Evolutionary conservation across 257 asterid genomes (phyloP).

Genomic region (Gentiana straminea): DNA sequence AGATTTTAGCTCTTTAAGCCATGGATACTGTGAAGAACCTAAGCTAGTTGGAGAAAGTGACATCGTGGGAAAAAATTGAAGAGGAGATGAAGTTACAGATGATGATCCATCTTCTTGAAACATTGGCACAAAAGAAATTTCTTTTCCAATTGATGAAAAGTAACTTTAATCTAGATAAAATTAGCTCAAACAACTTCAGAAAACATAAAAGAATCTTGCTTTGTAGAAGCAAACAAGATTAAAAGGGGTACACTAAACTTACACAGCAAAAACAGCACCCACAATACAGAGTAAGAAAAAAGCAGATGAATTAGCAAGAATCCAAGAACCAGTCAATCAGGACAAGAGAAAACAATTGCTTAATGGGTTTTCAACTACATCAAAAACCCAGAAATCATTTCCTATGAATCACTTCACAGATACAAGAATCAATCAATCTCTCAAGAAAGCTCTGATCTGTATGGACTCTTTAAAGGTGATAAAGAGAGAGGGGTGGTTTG

Average conservation of each 20-base stretch:
- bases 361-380: conserved; percentile 21
- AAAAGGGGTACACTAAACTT: background rate
- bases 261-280: too few relatives aligned
- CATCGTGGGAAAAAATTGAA: conserved; percentile 50
- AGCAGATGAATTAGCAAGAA: conserved; percentile 12
- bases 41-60: conserved; percentile 37
- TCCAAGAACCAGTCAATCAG: conserved; percentile 22
- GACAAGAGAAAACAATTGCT: conserved; percentile 16
- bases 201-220: background rate
- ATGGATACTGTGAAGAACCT: conserved; percentile 37
- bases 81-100: conserved; percentile 65
- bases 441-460: background rate
- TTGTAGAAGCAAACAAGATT: conserved; percentile 4
- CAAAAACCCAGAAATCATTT: conserved; percentile 18
- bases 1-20: conserved; percentile 79
- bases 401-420: conserved; percentile 1
- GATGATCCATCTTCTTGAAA: conserved; percentile 92
- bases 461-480: background rate
- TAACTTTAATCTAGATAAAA: too few relatives aligned
- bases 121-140: conserved; percentile 24
- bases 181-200: background rate
- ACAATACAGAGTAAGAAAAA: background rate
- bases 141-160: too few relatives aligned
- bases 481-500: background rate
- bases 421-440: too few relatives aligned